phyloP scores from a whole-genome alignment of 169 alveolate species.

The Plasmodium knowlesi region DNA sequence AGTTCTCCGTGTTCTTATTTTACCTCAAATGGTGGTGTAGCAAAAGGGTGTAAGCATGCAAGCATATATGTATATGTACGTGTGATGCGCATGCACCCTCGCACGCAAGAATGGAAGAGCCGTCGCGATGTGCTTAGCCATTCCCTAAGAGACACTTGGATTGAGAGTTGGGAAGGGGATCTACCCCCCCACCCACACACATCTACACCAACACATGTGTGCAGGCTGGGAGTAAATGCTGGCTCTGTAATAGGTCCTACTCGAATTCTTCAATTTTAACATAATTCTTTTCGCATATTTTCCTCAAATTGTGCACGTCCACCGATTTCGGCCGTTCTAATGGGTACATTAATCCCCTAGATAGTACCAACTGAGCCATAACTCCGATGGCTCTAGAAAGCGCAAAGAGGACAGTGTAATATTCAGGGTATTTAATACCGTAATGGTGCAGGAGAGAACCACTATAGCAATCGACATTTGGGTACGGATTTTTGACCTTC shows the following conservation, averaged over 20 bases:
- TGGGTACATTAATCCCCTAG: conserved; percentile 88
- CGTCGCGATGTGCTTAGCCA: not conserved
- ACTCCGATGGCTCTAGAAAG: conserved; percentile 95
- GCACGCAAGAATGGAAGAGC: not conserved
- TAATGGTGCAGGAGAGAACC: conserved; percentile 93
- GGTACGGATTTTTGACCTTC: conserved; percentile 95
- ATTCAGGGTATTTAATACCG: conserved; percentile 91
- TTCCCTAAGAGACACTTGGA: not conserved
- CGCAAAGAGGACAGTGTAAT: conserved; percentile 95
- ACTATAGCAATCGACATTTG: conserved; percentile 97
- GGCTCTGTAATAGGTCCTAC: not conserved
- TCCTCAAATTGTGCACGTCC: conserved; percentile 54
- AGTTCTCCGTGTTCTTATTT: not conserved
- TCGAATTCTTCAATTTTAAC: conserved; percentile 74
- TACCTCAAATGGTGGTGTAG: not conserved
- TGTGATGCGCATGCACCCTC: not conserved
- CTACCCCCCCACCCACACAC: not conserved
- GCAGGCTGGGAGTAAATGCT: not conserved
- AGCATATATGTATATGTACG: not conserved
- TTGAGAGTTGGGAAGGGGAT: not conserved
- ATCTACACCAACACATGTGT: not conserved
- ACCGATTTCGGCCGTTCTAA: conserved; percentile 91
- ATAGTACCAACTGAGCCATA: conserved; percentile 86
- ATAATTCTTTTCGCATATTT: conserved; percentile 62
- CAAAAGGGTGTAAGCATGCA: not conserved